These are phyloP conservation scores for Leishmania lainsoni DNA, from an alignment of 208 protist species.

Conservation along the genomic window DNA sequence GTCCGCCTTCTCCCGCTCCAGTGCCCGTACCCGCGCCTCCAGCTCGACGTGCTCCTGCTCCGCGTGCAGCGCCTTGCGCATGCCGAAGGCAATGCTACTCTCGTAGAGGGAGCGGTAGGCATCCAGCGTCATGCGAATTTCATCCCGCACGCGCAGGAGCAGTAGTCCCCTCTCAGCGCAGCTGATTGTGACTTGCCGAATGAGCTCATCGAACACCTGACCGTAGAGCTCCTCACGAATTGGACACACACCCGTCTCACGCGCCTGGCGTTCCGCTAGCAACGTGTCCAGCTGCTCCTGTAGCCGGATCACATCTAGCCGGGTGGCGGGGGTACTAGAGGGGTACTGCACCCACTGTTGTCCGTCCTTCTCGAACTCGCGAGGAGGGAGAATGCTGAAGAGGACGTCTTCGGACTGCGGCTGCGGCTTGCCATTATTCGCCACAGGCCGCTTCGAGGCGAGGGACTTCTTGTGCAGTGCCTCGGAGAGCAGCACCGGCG, in stretches of 20 bases:
- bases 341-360: constrained; percentile 90
- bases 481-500: constrained; percentile 83
- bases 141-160: constrained; percentile 97
- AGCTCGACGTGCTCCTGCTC: constrained; percentile 97
- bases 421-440: constrained; percentile 20
- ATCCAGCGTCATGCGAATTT: constrained; percentile 92
- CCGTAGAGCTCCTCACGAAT: constrained; percentile 98
- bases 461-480: constrained; percentile 63
- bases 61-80: constrained; percentile 97
- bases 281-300: constrained; percentile 95
- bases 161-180: constrained; percentile 98
- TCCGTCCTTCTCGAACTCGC: constrained; percentile 87
- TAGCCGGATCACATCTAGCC: constrained; percentile 89
- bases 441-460: constrained; percentile 44
- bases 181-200: constrained; percentile 98
- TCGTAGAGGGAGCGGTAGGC: constrained; percentile 87
- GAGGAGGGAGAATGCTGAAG: constrained; percentile 89
- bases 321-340: constrained; percentile 88
- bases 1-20: constrained; percentile 95
- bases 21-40: constrained; percentile 88
- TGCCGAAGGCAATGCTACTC: constrained; percentile 94
- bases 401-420: constrained; percentile 91
- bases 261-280: constrained; percentile 95
- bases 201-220: constrained; percentile 97
- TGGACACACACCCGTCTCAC: constrained; percentile 98